Base-by-base conservation (phyloP, 768 basidiomycete genomes). In the Tylopilus sp. region DNA sequence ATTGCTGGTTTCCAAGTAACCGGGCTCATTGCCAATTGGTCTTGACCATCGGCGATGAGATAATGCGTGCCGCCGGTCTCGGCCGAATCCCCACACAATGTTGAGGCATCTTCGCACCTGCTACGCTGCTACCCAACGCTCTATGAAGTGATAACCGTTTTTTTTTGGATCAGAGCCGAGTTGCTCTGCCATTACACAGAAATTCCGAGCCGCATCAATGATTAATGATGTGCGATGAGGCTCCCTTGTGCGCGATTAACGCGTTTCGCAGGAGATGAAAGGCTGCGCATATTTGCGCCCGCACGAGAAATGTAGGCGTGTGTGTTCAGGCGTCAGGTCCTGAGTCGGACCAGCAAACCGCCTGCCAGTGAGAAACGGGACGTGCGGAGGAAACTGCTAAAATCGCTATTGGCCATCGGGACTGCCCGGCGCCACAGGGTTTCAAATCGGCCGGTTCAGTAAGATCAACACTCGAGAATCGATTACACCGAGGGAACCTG, bases 401-500 rank as follows among this genome's bases (percentile, higher is more conserved):
- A 51, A 48, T 33, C 46, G 55, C 62, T 17, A 63, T 55, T 61
- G 62, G 62, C 7, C 21, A 33, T 29, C 42, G 38, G 52, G 21
- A 26, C 34, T 25, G 40, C 14, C 36, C 57, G 47, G 47, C 43
- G 36, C 45, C 57, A 49, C 49, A 19, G 28, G 31, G 12, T 22
- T 38, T 47, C 13, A 21, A 36, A 30, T 31, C 38, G 47, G 44
- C 13, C 17, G 31, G 28, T 8, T 3, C 37, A 38, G 54, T 29
- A 24, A 31, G 37, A 19, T n/a, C n/a, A n/a, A n/a, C n/a, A 16
- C 11, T 34, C 41, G 12, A 22, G 14, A 14, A 29, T 24, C 14
- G 22, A 24, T 52, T 42, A n/a, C n/a, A n/a, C 19, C 17, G 5
- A 19, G 12, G 24, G 41, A 42, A 42, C 25, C 41, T 25, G 19